Conservation (phyloP, 768 basidiomycete species). For the Sistotremastrum niveocremeum region DNA sequence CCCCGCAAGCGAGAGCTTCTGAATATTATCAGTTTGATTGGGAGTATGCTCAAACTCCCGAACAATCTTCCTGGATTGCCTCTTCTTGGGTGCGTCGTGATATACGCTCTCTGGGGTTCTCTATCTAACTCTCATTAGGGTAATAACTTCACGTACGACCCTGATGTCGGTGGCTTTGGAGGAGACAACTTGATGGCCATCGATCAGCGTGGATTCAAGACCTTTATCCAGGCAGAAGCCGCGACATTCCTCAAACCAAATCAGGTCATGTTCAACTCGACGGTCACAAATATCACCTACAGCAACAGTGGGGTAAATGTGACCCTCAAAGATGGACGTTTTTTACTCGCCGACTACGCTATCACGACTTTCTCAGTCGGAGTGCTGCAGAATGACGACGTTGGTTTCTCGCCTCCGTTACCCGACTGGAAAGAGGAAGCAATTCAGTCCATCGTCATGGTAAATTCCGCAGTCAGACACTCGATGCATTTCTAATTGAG, state of each 20-base stretch:
- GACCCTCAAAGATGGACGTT: slow-evolving; percentile 28
- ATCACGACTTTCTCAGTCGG: slow-evolving; percentile 59
- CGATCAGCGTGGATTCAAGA: slow-evolving; percentile 51
- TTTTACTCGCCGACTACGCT: slow-evolving; percentile 39
- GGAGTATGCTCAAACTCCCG: slow-evolving; percentile 47
- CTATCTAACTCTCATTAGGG: slow-evolving; percentile 24
- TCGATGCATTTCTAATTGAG: background rate
- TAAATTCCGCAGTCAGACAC: slow-evolving; percentile 7
- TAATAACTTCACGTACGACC: slow-evolving; percentile 47
- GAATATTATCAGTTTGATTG: slow-evolving; percentile 44
- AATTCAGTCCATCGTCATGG: slow-evolving; percentile 50
- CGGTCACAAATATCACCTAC: slow-evolving; percentile 34
- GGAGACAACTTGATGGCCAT: slow-evolving; percentile 37
- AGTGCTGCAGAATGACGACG: slow-evolving; percentile 51
- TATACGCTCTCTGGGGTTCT: background rate
- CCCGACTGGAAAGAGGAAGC: slow-evolving; percentile 55
- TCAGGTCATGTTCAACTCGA: slow-evolving; percentile 37
- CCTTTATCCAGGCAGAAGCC: slow-evolving; percentile 44
- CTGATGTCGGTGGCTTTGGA: slow-evolving; percentile 44
- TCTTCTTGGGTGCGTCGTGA: slow-evolving; percentile 38
- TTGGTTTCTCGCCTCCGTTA: slow-evolving; percentile 38
- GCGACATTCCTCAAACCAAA: slow-evolving; percentile 32
- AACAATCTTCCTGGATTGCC: slow-evolving; percentile 51
- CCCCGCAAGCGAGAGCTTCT: slow-evolving; percentile 33
- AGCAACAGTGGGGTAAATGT: slow-evolving; percentile 33